These are phyloP conservation scores for Pistacia atlantica DNA, from an alignment of 345 rosid genomes.

Conservation along the genomic window DNA sequence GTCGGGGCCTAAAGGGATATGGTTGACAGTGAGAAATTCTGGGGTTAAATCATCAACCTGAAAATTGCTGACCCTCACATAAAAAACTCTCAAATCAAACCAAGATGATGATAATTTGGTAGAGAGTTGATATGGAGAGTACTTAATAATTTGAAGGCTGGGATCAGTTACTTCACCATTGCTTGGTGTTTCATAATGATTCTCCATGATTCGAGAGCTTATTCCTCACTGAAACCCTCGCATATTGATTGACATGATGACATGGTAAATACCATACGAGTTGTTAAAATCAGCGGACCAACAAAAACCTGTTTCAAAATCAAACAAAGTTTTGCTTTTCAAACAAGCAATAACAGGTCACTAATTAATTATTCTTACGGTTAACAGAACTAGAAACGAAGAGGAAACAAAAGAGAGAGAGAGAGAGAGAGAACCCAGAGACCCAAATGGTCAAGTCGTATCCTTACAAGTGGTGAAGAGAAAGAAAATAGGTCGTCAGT, in stretches of 20 bases:
- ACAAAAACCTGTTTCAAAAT: constrained; percentile 27
- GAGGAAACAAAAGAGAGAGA: not conserved
- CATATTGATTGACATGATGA: constrained; percentile 24
- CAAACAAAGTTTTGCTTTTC: constrained; percentile 2
- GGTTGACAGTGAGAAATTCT: constrained; percentile 69
- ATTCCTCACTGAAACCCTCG: constrained; percentile 41
- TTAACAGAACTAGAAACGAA: not conserved
- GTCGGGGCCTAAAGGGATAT: constrained; percentile 71
- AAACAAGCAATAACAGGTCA: not conserved
- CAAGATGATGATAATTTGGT: constrained; percentile 47
- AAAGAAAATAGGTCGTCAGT: constrained; percentile 11
- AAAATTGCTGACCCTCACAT: constrained; percentile 77
- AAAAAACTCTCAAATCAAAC: constrained; percentile 91
- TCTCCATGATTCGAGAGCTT: constrained; percentile 51
- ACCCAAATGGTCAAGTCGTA: not conserved
- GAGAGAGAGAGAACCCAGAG: constrained; percentile 22
- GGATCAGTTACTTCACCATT: constrained; percentile 37
- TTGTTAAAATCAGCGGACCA: constrained; percentile 8
- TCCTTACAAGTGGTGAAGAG: constrained; percentile 1
- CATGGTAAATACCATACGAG: constrained; percentile 17
- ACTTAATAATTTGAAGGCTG: constrained; percentile 60
- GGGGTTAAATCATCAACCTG: constrained; percentile 70
- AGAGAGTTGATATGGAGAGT: constrained; percentile 58
- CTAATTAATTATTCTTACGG: not conserved
- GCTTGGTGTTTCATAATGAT: constrained; percentile 43